phyloP scores from a whole-genome alignment of 768 basidiomycete species.

The Tylopilus balloui region DNA sequence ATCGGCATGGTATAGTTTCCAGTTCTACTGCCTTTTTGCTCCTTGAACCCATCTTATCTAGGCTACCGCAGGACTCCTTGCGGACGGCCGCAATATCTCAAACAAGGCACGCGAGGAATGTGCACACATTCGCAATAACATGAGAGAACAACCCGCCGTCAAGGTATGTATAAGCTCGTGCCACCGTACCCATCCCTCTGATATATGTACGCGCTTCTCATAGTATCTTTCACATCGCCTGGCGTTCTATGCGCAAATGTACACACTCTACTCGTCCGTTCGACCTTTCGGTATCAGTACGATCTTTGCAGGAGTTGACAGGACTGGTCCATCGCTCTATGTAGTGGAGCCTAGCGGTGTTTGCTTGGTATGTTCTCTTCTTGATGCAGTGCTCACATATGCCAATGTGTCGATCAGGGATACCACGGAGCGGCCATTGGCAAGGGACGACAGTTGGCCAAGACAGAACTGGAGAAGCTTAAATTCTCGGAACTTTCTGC shows the following conservation, averaged over 20 bases:
- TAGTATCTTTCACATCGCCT: constrained; percentile 72
- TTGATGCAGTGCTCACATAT: background rate
- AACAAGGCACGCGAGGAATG: constrained; percentile 85
- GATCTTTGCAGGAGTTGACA: constrained; percentile 86
- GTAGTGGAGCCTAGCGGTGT: constrained; percentile 95
- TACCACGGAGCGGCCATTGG: constrained; percentile 96
- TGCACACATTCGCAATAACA: constrained; percentile 62
- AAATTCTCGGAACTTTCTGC: constrained; percentile 75
- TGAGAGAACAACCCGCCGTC: constrained; percentile 69
- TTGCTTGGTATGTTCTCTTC: constrained; percentile 59
- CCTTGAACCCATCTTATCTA: constrained; percentile 28
- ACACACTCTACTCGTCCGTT: constrained; percentile 97
- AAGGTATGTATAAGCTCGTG: constrained; percentile 49
- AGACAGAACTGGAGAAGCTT: constrained; percentile 97
- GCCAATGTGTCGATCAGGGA: constrained; percentile 48
- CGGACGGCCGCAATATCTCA: constrained; percentile 87
- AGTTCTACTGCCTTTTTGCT: background rate
- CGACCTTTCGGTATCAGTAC: constrained; percentile 96
- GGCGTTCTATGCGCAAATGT: constrained; percentile 87
- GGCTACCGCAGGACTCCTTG: constrained; percentile 91
- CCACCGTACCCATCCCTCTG: background rate
- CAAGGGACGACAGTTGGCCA: constrained; percentile 96
- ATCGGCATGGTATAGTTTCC: constrained; percentile 73
- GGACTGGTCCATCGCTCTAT: constrained; percentile 79
- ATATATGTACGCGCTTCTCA: background rate